Conservation (phyloP, 768 basidiomycete genomes). For the Lactarius evosmus region DNA sequence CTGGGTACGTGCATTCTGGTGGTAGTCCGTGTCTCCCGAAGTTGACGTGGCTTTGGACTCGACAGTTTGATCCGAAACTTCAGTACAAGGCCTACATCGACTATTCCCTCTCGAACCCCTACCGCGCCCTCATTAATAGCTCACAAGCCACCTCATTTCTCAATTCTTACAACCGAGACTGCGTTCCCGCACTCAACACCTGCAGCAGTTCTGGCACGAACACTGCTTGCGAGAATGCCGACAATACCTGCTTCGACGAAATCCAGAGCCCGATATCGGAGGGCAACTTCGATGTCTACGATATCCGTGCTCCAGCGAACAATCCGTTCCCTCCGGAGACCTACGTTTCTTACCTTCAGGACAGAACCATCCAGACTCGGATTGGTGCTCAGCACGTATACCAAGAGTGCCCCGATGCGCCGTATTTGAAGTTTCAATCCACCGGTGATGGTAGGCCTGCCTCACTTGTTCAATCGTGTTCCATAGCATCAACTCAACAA, state of each 20-base stretch:
- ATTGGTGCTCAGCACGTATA: slow-evolving; percentile 41
- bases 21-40: slow-evolving; percentile 41
- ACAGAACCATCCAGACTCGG: slow-evolving; percentile 30
- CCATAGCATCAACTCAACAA: slow-evolving; percentile 23
- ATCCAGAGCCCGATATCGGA: slow-evolving; percentile 44
- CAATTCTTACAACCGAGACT: slow-evolving; percentile 33
- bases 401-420: slow-evolving; percentile 35
- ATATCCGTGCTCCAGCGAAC: slow-evolving; percentile 37
- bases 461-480: slow-evolving; percentile 28
- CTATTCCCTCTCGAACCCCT: slow-evolving; percentile 46
- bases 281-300: slow-evolving; percentile 48
- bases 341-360: slow-evolving; percentile 27
- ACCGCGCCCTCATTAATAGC: slow-evolving; percentile 8
- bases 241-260: slow-evolving; percentile 46
- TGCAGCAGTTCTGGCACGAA: slow-evolving; percentile 47
- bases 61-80: slow-evolving; percentile 28
- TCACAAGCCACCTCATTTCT: not conserved
- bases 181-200: slow-evolving; percentile 43
- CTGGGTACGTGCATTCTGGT: slow-evolving; percentile 37
- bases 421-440: slow-evolving; percentile 40
- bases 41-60: not conserved
- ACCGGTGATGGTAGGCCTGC: slow-evolving; percentile 45
- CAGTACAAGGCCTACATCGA: slow-evolving; percentile 52
- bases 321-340: slow-evolving; percentile 42
- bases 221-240: slow-evolving; percentile 46